Base-by-base conservation (phyloP, 345 rosid species). In the Adansonia digitata region DNA sequence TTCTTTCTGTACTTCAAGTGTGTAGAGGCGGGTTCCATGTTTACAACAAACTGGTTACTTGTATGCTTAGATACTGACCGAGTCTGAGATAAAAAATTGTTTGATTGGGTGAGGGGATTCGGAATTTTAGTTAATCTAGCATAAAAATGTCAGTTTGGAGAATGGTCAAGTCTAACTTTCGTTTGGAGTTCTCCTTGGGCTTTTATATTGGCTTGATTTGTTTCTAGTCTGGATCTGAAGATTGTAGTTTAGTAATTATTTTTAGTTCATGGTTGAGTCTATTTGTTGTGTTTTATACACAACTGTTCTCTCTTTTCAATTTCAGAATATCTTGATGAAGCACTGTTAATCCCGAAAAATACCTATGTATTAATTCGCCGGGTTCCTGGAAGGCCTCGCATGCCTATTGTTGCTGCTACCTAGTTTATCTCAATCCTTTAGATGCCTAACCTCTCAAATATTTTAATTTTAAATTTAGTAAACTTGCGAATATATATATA, bases 281-380 rank as follows among this genome's bases (percentile, higher is more conserved):
- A 24, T 68, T 53, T 84, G 68, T 78, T 80, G 77, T 81, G 77
- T 76, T 87, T 90, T 85, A 88, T 87, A 71, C 81, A 69, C n/a
- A n/a, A n/a, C n/a, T n/a, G 65, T 53, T 78, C 81, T 87, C 71
- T 80, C 81, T 82, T 89, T 85, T 74, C 78, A 81, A 85, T 91
- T 95, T 91, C 98, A 95, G 99, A 95, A 83, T 95, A 93, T 89
- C 86, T 84, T 79, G 99, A 92, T 88, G 98, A 93, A 86, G 92
- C 89, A 55, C 89, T 85, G 92, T 79, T 95, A 90, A 90, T 95
- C 61, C 97, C 99, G n/a, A 31, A 93, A 95, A 90, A 87, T 85
- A 92, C 99, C 35, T 90, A 97, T 82, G 98, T 93, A 48, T 86
- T 95, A 81, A 90, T 95, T 81, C 97, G 97, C 52, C 96, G 99